Percentiles rank a stretch among this genome's conserved stretches.
Evolutionary conservation across 345 rosid genomes (phyloP).

Genomic region (Sonneratia alba): DNA sequence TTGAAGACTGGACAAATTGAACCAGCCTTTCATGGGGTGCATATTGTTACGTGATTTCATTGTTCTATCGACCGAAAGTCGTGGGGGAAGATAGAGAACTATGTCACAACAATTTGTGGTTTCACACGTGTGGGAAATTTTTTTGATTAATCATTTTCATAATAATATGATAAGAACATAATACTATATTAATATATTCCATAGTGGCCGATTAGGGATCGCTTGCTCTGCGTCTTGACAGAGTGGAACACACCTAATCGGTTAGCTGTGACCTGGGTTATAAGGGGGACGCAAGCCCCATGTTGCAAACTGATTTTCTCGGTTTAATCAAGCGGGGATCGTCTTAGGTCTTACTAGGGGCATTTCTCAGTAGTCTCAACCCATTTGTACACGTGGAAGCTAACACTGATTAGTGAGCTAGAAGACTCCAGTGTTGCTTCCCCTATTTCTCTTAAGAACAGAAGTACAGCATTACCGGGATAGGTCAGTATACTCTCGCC

Average conservation of each 20-base stretch:
- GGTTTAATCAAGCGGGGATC: neutral
- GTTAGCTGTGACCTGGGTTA: neutral
- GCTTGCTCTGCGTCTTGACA: neutral
- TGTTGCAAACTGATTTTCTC: neutral
- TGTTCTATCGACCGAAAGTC: neutral
- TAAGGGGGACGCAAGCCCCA: neutral
- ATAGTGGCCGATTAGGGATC: too few relatives aligned
- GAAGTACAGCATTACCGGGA: too few relatives aligned
- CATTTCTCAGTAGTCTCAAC: neutral
- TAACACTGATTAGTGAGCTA: too few relatives aligned
- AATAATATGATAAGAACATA: too few relatives aligned
- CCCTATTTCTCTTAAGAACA: too few relatives aligned
- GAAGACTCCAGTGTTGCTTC: too few relatives aligned
- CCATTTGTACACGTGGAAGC: too few relatives aligned
- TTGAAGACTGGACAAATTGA: neutral
- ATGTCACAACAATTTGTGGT: neutral
- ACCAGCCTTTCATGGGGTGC: neutral
- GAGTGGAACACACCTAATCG: neutral
- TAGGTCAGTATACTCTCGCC: too few relatives aligned
- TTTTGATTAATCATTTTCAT: too few relatives aligned
- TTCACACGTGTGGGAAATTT: neutral
- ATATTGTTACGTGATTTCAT: neutral
- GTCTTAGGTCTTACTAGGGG: too few relatives aligned
- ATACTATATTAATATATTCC: too few relatives aligned
- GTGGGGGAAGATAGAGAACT: neutral